Conservation (phyloP, 495 filamentous ascomycete species). For the Hypomontagnella monticulosa region DNA sequence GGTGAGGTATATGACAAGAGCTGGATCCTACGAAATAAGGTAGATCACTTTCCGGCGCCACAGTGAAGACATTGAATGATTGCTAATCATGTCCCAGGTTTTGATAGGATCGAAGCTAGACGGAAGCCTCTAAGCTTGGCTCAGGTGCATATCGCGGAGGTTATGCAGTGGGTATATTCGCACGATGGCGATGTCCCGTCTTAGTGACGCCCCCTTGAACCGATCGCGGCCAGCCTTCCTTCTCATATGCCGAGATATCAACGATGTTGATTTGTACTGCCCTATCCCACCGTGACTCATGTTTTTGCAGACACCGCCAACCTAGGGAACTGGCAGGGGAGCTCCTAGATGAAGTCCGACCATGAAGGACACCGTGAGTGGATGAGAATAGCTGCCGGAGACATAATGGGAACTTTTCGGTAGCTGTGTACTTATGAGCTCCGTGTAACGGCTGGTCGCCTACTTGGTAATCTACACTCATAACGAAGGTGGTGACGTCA, state of each 20-base stretch:
- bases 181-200: slow-evolving; percentile 2
- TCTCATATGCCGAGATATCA: slow-evolving; percentile 20
- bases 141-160: not conserved
- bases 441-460: slow-evolving; percentile 6
- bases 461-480: slow-evolving; percentile 4
- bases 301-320: slow-evolving; percentile 14
- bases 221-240: slow-evolving; percentile 2
- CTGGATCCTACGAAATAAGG: slow-evolving; percentile 83
- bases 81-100: slow-evolving; percentile 31
- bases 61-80: not conserved
- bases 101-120: slow-evolving; percentile 1
- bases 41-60: slow-evolving; percentile 45
- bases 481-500: slow-evolving; percentile 11
- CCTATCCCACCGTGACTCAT: not conserved
- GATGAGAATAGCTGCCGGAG: slow-evolving; percentile 17
- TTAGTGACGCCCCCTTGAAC: not conserved
- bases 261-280: not conserved
- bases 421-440: slow-evolving; percentile 28
- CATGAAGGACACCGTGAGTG: not conserved
- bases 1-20: slow-evolving; percentile 99
- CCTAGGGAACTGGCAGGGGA: not conserved
- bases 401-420: slow-evolving; percentile 23
- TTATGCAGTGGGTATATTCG: not conserved
- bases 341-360: slow-evolving; percentile 11
- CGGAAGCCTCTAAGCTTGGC: not conserved